Evolutionary conservation across 225 moss, liverwort and hornwort genomes (phyloP).

Genomic region (Asterella californica): DNA sequence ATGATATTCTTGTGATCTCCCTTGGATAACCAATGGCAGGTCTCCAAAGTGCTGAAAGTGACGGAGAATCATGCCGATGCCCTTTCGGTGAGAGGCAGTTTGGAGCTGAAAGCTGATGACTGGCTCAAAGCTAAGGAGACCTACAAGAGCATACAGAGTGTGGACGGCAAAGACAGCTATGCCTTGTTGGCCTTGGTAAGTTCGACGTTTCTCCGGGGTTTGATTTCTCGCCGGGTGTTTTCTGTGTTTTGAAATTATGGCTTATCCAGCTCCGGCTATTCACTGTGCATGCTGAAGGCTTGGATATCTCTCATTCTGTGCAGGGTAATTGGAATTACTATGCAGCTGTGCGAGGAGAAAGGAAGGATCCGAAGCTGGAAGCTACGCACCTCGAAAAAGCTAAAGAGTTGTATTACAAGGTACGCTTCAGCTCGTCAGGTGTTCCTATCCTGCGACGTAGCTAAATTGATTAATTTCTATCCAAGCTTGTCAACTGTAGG

Average conservation of each 20-base stretch:
- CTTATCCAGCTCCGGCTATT: not conserved
- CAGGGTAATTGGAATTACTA: constrained; percentile 98
- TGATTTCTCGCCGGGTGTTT: not conserved
- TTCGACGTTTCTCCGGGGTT: not conserved
- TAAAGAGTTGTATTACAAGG: constrained; percentile 82
- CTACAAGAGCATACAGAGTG: constrained; percentile 74
- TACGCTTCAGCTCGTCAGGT: not conserved
- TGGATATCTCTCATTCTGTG: not conserved
- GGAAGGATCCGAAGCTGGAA: constrained; percentile 91
- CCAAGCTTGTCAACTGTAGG: no score
- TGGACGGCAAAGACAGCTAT: constrained; percentile 78
- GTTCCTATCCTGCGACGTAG: not conserved
- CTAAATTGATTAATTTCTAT: no score
- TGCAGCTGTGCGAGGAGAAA: constrained; percentile 88
- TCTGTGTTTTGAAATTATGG: not conserved
- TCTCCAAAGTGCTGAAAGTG: constrained; percentile 68
- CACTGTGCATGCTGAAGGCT: not conserved
- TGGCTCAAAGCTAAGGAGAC: constrained; percentile 99
- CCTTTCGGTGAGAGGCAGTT: constrained; percentile 71
- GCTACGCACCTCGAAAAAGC: constrained; percentile 91
- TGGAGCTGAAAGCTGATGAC: constrained; percentile 92
- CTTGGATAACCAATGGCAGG: constrained; percentile 28
- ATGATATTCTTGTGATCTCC: not conserved
- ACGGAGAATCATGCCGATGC: constrained; percentile 78
- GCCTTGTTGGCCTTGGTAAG: constrained; percentile 72